phyloP scores from a whole-genome alignment of 148 eudicot species.

The Spergularia marina region DNA sequence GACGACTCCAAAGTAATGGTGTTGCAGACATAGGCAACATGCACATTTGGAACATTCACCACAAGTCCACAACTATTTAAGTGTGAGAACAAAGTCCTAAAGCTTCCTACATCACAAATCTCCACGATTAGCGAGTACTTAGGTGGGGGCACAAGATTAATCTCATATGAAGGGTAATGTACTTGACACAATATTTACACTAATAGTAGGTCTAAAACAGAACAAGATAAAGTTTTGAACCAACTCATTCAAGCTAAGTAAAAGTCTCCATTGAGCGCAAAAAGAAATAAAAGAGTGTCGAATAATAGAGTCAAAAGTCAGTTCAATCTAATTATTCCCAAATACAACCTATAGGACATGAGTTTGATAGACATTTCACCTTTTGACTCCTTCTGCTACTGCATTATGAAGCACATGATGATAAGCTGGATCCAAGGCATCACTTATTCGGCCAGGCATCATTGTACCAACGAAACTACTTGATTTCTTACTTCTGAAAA shows the following conservation, averaged over 20 bases:
- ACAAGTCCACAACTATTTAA: no score
- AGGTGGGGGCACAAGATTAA: no score
- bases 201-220: no score
- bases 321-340: not conserved
- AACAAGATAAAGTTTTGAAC: not conserved
- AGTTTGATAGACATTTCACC: conserved; percentile 35
- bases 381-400: conserved; percentile 78
- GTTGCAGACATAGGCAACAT: no score
- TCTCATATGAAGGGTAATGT: not conserved
- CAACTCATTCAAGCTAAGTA: not conserved
- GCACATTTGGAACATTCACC: no score
- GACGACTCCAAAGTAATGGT: no score
- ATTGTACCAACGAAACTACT: conserved; percentile 69
- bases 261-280: not conserved
- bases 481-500: conserved; percentile 53
- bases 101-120: no score
- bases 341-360: not conserved
- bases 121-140: no score
- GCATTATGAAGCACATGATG: conserved; percentile 86
- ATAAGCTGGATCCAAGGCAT: conserved; percentile 76
- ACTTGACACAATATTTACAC: not conserved
- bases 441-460: conserved; percentile 67
- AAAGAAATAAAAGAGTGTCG: not conserved
- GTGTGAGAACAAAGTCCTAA: no score
- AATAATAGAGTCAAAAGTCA: not conserved